These are phyloP conservation scores for Phoenix roebelenii DNA, from an alignment of 176 grass and related monocot species.

Conservation along the genomic window DNA sequence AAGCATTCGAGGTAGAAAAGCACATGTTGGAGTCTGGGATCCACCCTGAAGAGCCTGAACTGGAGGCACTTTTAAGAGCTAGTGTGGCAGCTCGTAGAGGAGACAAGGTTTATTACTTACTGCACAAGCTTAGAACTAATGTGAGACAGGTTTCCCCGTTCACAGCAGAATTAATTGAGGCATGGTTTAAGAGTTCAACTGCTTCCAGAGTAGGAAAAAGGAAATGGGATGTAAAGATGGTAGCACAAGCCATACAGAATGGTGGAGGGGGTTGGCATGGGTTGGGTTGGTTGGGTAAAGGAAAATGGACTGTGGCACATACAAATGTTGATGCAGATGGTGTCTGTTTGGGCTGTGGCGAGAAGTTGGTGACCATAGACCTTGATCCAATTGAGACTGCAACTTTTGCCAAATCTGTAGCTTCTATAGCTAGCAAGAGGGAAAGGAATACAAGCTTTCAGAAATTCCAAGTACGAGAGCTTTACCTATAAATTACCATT, in stretches of 20 bases:
- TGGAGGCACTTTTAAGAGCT: conserved; percentile 42
- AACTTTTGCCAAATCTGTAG: conserved; percentile 46
- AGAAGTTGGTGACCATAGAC: conserved; percentile 54
- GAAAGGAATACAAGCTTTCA: conserved; percentile 46
- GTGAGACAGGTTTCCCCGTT: conserved; percentile 47
- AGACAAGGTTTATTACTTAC: conserved; percentile 51
- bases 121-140: conserved; percentile 57
- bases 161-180: conserved; percentile 35
- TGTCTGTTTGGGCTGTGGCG: conserved; percentile 45
- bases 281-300: conserved; percentile 52
- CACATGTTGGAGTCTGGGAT: conserved; percentile 51
- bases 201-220: conserved; percentile 60
- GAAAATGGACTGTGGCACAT: conserved; percentile 40
- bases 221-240: conserved; percentile 39
- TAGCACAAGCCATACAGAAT: conserved; percentile 36
- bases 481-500: neutral
- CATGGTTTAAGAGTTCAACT: conserved; percentile 52
- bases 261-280: conserved; percentile 75
- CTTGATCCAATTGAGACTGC: conserved; percentile 53
- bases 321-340: conserved; percentile 31
- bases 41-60: conserved; percentile 44
- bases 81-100: conserved; percentile 26
- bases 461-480: conserved; percentile 44
- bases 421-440: conserved; percentile 39
- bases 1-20: conserved; percentile 50